Percentiles rank a stretch among this genome's conserved stretches.
These are phyloP conservation scores for Fomitopsis serialis DNA, from an alignment of 768 basidiomycete species.

Conservation along the genomic window DNA sequence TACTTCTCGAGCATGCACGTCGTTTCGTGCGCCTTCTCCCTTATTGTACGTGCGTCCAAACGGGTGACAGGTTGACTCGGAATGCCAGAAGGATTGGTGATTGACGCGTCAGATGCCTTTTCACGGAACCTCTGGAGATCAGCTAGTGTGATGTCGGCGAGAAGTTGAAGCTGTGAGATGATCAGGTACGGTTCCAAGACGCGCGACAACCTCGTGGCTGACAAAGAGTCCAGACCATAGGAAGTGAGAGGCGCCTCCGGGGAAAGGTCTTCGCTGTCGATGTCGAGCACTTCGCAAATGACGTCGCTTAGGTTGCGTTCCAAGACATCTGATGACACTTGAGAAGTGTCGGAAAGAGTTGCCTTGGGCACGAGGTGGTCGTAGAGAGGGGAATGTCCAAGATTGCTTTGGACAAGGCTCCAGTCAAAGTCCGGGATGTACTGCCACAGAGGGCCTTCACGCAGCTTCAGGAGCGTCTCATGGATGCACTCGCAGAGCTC, in stretches of 20 bases:
- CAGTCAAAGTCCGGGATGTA: constrained; percentile 33
- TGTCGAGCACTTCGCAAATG: constrained; percentile 21
- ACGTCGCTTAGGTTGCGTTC: constrained; percentile 1
- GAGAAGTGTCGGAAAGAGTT: constrained; percentile 23
- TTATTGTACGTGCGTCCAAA: not conserved
- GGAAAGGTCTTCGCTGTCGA: constrained; percentile 29
- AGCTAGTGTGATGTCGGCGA: constrained; percentile 27
- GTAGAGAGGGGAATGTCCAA: not conserved
- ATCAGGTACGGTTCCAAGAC: constrained; percentile 25
- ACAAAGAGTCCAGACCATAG: constrained; percentile 40
- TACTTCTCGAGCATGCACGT: not conserved
- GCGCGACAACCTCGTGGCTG: constrained; percentile 31
- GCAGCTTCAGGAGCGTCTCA: constrained; percentile 27
- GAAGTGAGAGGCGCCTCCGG: constrained; percentile 33
- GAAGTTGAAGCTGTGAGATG: constrained; percentile 31
- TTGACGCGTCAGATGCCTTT: no score
- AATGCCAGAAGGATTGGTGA: not conserved
- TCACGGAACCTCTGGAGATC: constrained; percentile 17
- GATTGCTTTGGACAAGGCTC: constrained; percentile 4
- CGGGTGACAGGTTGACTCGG: not conserved
- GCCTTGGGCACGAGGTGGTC: constrained; percentile 22
- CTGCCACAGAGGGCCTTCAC: constrained; percentile 16
- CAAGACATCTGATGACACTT: not conserved
- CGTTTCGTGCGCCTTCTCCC: not conserved
- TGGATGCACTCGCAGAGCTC: constrained; percentile 27